Percentiles rank a stretch among this genome's conserved stretches.
Evolutionary conservation across 805 yeast species (phyloP).

Genomic region (Starmera pachycereana): DNA sequence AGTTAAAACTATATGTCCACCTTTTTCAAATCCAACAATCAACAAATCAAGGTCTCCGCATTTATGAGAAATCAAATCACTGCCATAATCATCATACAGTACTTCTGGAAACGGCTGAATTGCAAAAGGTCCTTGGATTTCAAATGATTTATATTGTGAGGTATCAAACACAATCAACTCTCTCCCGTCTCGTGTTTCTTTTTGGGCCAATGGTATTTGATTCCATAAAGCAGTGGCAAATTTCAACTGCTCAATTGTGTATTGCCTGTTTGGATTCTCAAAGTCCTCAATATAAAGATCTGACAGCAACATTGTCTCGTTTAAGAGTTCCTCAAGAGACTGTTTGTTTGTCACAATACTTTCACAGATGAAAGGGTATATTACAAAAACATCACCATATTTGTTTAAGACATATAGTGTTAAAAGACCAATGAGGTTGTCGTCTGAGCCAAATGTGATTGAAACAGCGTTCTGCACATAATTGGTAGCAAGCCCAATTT

Average conservation of each 20-base stretch:
- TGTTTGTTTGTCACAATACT: conserved; percentile 26
- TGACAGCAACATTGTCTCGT: conserved; percentile 21
- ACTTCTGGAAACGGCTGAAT: conserved; percentile 44
- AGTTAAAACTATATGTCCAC: conserved; percentile 19
- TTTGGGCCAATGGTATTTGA: conserved; percentile 11
- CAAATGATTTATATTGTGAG: conserved; percentile 5
- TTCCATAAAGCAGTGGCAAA: conserved; percentile 25
- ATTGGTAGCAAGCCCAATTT: conserved; percentile 13
- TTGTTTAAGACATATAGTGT: conserved; percentile 41
- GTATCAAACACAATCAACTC: conserved; percentile 15
- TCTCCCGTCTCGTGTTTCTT: conserved; percentile 13
- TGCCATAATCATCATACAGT: conserved; percentile 37
- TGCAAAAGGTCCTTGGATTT: conserved; percentile 43
- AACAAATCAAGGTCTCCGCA: conserved; percentile 20
- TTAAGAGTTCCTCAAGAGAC: conserved; percentile 22
- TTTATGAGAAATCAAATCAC: conserved; percentile 20
- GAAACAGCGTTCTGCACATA: conserved; percentile 13
- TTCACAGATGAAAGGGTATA: conserved; percentile 57
- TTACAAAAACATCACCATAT: conserved; percentile 49
- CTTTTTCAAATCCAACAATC: conserved; percentile 17
- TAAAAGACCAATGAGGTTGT: conserved; percentile 28
- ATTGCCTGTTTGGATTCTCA: conserved; percentile 3
- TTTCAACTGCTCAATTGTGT: conserved; percentile 24
- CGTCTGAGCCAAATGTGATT: conserved; percentile 16
- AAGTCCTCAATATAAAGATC: conserved; percentile 16